Percentiles rank a stretch among this genome's conserved stretches.
phyloP scores from a whole-genome alignment of 2,329 filamentous ascomycete genomes.

The Trichoderma sp. region DNA sequence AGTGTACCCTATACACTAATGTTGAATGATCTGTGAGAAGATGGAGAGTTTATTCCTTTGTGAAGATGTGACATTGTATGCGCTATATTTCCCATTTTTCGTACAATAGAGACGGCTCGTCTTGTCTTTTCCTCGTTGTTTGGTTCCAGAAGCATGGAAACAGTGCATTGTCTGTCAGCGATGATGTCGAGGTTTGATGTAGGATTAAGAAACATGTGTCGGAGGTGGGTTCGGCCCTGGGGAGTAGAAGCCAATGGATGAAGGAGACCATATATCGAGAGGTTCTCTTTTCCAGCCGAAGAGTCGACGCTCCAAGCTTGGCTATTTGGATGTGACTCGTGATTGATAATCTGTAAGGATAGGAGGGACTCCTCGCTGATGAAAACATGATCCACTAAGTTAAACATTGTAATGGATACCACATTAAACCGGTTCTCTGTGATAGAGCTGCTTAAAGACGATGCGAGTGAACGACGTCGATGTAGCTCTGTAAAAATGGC shows the following conservation, averaged over 20 bases:
- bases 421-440: conserved; percentile 53
- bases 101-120: conserved; percentile 59
- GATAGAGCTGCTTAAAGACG: conserved; percentile 57
- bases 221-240: conserved; percentile 72
- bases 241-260: conserved; percentile 70
- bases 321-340: conserved; percentile 78
- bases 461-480: conserved; percentile 54
- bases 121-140: conserved; percentile 62
- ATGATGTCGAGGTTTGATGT: conserved; percentile 68
- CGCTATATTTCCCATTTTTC: conserved; percentile 73
- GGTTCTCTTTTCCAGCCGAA: conserved; percentile 70
- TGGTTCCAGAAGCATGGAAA: conserved; percentile 63
- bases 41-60: conserved; percentile 67
- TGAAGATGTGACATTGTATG: conserved; percentile 66
- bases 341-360: conserved; percentile 80
- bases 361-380: conserved; percentile 76
- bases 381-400: conserved; percentile 65
- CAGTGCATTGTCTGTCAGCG: conserved; percentile 66
- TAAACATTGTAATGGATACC: conserved; percentile 70
- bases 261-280: conserved; percentile 84
- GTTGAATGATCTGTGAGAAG: conserved; percentile 52
- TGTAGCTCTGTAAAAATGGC: conserved; percentile 79
- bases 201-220: conserved; percentile 80
- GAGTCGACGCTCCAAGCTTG: conserved; percentile 62
- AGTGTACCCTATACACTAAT: conserved; percentile 73